Base-by-base conservation (phyloP, 139 green algal genomes). In the Chlamydomonas applanata region DNA sequence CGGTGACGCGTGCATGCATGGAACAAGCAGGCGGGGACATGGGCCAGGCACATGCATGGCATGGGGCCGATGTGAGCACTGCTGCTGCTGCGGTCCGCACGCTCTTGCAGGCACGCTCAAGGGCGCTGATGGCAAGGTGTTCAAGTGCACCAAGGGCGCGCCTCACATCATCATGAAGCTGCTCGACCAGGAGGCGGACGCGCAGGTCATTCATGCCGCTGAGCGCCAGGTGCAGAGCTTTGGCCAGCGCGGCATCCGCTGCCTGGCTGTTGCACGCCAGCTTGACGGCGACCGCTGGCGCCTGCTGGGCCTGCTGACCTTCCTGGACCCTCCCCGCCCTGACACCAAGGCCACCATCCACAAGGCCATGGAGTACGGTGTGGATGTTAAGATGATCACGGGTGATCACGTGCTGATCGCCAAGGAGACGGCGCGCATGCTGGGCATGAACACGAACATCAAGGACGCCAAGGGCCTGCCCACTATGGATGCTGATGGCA, bases 321-420 rank as follows among this genome's bases (percentile, higher is more conserved):
- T 97, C 78, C 82, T 97, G 69, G 93, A 97, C 77, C 93, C 93
- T 2, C 93, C 93, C 4, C 83, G 93, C 33, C 86, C 86, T 33
- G 93, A 97, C 82, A 95, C 91, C 69, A 92, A 90, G 78, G 59
- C 71, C 35, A 97, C 92, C 36, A 91, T 97, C 46, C 77, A 94
- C 69, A 65, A 74, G 30, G 89, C 91, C 0, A 77, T 92, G 74
- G 87, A 88, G 75, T 83, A 89, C 34, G 92, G 92, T 19, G 88
- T 96, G 27, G 87, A 92, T 56, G 92, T 97, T 19, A 97, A 97
- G 86, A 97, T 97, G 92, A 93, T 96, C 62, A 94, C 87, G 9
- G 82, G 92, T 30, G 92, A 97, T 78, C 90, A 97, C 76, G 66
- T 82, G 35, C 79, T 93, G 17, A 97, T 97, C 71, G 93, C 91